phyloP scores from a whole-genome alignment of 139 green algal species.

The Chlorella sp. region DNA sequence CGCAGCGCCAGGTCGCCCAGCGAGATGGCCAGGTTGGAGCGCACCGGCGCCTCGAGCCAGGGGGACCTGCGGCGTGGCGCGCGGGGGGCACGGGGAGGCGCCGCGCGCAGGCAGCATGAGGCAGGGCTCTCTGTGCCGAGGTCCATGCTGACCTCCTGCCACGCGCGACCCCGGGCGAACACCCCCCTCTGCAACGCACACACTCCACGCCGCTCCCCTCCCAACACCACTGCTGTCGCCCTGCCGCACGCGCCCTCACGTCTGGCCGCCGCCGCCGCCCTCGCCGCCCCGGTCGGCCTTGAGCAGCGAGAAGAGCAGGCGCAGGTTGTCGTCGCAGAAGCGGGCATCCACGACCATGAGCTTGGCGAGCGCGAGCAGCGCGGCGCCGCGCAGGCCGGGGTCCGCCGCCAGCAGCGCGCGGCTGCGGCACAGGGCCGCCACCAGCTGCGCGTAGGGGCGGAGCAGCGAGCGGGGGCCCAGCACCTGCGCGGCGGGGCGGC shows the following conservation, averaged over 20 bases:
- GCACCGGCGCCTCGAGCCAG: constrained; percentile 46
- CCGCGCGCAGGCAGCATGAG: too few relatives aligned
- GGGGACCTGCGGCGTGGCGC: too few relatives aligned
- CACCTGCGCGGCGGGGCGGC: constrained; percentile 51
- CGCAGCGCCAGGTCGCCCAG: constrained; percentile 89
- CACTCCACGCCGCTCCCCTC: too few relatives aligned
- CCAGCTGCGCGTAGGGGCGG: constrained; percentile 50
- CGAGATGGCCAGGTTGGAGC: constrained; percentile 84
- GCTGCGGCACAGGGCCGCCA: constrained; percentile 55
- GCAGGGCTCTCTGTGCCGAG: too few relatives aligned
- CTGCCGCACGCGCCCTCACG: not conserved
- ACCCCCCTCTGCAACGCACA: too few relatives aligned
- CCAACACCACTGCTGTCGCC: not conserved
- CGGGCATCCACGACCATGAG: constrained; percentile 85
- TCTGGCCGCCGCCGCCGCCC: not conserved
- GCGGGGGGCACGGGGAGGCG: too few relatives aligned
- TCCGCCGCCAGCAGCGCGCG: constrained; percentile 37
- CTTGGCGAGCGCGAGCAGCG: constrained; percentile 84
- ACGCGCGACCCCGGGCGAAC: too few relatives aligned
- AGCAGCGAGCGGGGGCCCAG: constrained; percentile 57
- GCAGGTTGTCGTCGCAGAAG: constrained; percentile 79
- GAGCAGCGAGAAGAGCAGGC: constrained; percentile 77
- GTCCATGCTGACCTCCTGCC: too few relatives aligned
- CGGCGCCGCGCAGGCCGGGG: constrained; percentile 61
- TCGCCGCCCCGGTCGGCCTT: not conserved